Percentiles rank a stretch among this genome's conserved stretches.
These are phyloP conservation scores for Ambrosia artemisiifolia DNA, from an alignment of 129 eudicot species.

Conservation along the genomic window DNA sequence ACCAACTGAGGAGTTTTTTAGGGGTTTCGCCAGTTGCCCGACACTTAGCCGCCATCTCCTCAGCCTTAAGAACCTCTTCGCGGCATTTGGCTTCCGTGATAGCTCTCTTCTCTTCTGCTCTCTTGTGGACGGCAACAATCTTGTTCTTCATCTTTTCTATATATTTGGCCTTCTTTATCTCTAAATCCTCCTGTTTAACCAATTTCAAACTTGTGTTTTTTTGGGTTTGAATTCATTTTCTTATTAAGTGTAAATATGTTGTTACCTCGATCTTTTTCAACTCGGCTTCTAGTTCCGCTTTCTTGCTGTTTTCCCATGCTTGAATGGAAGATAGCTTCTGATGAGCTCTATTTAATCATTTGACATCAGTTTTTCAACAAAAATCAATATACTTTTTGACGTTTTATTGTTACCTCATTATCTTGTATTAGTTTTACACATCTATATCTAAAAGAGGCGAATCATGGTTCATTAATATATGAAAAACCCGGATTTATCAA, in stretches of 20 bases:
- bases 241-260: not conserved
- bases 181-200: constrained; percentile 63
- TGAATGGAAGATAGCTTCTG: constrained; percentile 55
- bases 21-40: constrained; percentile 78
- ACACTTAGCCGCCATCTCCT: constrained; percentile 74
- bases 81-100: constrained; percentile 68
- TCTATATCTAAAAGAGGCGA: no score
- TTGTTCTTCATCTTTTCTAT: constrained; percentile 80
- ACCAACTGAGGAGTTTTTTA: constrained; percentile 61
- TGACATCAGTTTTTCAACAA: not conserved
- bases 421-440: no score
- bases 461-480: no score
- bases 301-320: constrained; percentile 95
- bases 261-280: constrained; percentile 73
- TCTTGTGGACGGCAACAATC: constrained; percentile 53
- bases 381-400: not conserved
- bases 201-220: not conserved
- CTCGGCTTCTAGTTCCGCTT: constrained; percentile 76
- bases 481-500: not conserved
- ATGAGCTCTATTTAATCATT: constrained; percentile 58
- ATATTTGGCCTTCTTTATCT: constrained; percentile 78
- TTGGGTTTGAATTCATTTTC: not conserved
- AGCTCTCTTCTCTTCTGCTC: constrained; percentile 78
- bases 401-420: no score
- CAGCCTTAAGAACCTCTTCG: constrained; percentile 82